Conservation (phyloP, 106 monocot genomes). For the Posidonia australis region DNA sequence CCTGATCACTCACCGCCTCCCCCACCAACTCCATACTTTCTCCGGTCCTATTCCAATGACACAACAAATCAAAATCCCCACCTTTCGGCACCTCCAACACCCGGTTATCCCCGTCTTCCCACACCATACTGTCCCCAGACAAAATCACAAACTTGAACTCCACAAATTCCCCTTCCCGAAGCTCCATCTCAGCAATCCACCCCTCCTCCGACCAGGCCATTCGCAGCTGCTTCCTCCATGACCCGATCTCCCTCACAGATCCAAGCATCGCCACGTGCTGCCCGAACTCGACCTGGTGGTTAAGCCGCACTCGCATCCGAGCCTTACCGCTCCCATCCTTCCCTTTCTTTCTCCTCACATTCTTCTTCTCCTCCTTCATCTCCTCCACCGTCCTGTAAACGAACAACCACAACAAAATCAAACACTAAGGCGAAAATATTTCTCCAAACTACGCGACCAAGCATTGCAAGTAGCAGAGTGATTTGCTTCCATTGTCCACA, state of each 20-base stretch:
- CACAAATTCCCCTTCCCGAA: conserved; percentile 21
- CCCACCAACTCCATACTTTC: conserved; percentile 38
- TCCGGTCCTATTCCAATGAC: conserved; percentile 53
- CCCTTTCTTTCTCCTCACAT: neutral
- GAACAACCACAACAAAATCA: neutral
- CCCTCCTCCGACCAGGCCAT: conserved; percentile 67
- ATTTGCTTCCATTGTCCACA: neutral
- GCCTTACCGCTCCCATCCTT: conserved; percentile 15
- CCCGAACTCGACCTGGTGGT: conserved; percentile 86
- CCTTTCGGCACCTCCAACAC: conserved; percentile 35
- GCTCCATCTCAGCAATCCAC: conserved; percentile 41
- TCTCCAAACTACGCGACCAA: neutral
- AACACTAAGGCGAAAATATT: neutral
- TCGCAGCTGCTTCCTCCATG: conserved; percentile 49
- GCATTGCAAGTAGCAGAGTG: neutral
- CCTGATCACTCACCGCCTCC: conserved; percentile 1
- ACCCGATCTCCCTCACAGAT: conserved; percentile 55
- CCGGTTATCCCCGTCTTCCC: conserved; percentile 81
- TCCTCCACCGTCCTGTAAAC: conserved; percentile 21
- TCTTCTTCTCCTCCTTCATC: neutral
- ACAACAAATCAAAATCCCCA: conserved; percentile 50
- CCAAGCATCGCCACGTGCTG: conserved; percentile 59
- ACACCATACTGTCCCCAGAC: conserved; percentile 22
- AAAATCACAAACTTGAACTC: conserved; percentile 74
- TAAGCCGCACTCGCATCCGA: conserved; percentile 31